Conservation (phyloP, 169 alveolate genomes). For the Plasmodium cynomolgi region DNA sequence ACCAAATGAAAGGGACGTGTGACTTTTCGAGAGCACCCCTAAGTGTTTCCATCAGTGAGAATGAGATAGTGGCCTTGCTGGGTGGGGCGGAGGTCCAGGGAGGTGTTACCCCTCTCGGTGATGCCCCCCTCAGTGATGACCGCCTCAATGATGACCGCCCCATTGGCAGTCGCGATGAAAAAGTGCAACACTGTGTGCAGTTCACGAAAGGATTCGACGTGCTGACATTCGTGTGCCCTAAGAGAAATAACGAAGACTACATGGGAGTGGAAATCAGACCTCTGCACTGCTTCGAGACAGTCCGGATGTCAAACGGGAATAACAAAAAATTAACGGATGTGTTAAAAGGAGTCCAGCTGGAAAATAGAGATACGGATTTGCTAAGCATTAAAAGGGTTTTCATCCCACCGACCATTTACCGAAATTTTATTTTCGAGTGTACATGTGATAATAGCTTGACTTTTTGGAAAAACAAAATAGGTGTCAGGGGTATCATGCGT, state of each 20-base stretch:
- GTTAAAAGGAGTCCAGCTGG: conserved; percentile 19
- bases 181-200: conserved; percentile 16
- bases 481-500: conserved; percentile 51
- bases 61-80: neutral
- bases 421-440: conserved; percentile 31
- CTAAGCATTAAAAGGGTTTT: conserved; percentile 15
- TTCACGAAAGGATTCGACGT: conserved; percentile 52
- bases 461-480: conserved; percentile 2
- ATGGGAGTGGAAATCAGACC: conserved; percentile 44
- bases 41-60: neutral
- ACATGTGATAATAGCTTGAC: conserved; percentile 63
- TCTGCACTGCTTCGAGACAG: conserved; percentile 12
- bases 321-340: neutral
- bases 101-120: neutral
- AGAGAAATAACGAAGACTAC: neutral
- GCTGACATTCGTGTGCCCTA: conserved; percentile 42
- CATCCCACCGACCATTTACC: conserved; percentile 33
- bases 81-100: neutral
- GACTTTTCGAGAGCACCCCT: conserved; percentile 14
- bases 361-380: conserved; percentile 12
- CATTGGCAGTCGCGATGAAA: neutral
- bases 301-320: conserved; percentile 12
- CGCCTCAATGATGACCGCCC: neutral
- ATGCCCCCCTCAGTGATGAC: neutral
- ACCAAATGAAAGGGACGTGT: conserved; percentile 2